Percentiles rank a stretch among this genome's conserved stretches.
Evolutionary conservation across 352 stramenopile genomes (phyloP).

Genomic region (Saprolegnia diclina): DNA sequence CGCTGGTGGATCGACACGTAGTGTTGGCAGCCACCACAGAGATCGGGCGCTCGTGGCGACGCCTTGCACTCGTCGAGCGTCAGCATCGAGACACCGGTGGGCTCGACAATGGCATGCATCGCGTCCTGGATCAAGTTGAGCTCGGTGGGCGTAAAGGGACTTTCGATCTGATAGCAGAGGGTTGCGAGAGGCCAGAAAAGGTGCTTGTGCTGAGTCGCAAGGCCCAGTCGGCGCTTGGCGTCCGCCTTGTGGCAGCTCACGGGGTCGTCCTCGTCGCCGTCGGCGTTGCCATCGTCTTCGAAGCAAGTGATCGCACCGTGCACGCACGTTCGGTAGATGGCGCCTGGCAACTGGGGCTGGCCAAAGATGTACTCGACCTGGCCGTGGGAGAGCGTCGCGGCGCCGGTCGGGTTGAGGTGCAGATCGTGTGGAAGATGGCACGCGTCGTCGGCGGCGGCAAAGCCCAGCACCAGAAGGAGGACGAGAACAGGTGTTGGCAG

Average conservation of each 20-base stretch:
- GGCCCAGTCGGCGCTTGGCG: conserved; percentile 37
- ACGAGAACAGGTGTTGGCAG: too few species aligned
- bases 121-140: conserved; percentile 47
- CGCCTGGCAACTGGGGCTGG: conserved; percentile 38
- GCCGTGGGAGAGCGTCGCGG: conserved; percentile 23
- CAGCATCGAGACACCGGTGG: conserved; percentile 49
- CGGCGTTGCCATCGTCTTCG: conserved; percentile 55
- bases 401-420: not conserved
- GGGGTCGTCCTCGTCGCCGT: conserved; percentile 45
- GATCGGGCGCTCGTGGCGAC: conserved; percentile 24
- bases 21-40: conserved; percentile 37
- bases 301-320: conserved; percentile 46
- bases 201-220: conserved; percentile 48
- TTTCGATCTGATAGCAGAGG: conserved; percentile 63
- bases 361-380: conserved; percentile 51
- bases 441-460: too few species aligned
- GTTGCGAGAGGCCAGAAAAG: conserved; percentile 62
- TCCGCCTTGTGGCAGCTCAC: conserved; percentile 35
- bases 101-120: conserved; percentile 43
- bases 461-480: too few species aligned
- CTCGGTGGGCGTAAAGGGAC: conserved; percentile 43
- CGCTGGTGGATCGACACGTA: conserved; percentile 70
- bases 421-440: too few species aligned
- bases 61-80: conserved; percentile 57
- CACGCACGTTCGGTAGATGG: conserved; percentile 49